Base-by-base conservation (phyloP, 371 early-diverging fungal genomes). In the Mucor piriformis region DNA sequence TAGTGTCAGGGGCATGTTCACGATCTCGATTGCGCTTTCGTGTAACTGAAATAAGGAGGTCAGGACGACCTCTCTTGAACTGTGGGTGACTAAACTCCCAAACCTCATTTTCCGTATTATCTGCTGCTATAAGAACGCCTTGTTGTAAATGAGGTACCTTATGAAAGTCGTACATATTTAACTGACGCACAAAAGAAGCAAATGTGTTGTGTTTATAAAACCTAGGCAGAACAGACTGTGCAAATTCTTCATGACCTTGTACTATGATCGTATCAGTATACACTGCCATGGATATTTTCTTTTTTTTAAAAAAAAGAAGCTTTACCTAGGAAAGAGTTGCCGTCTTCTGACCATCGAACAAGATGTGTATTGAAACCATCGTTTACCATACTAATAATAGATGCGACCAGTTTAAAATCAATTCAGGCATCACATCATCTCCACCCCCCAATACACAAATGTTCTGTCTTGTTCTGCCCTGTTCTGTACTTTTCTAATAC, bases 131-230 rank as follows among this genome's bases (percentile, higher is more conserved):
- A 4, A 89, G 72, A 1, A 86, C 86, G 18, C 91, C 90, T 49
- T 88, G 87, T 38, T 88, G 83, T 18, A 91, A 64, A 67, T 91
- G 89, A 1, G 90, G 89, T 8, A 78, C 61, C 50, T 88, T 90
- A 60, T 85, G 77, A 50, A 82, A 85, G 20, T 87, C 90, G 55
- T 88, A 88, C 86, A 91, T 91, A 64, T 94, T 94, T 6, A 94
- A 79, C 63, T 94, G 94, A 10, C 94, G 82, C 4, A 93, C 91
- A 83, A 94, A 94, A 21, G 87, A 87, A 18, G 88, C 82, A 61
- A 91, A 88, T 53, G 93, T 94, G 59, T 82, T 85, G 77, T 94
- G 93, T 69, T 93, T 94, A 69, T 93, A 95, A 55, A 76, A 86
- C 24, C 78, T 77, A 16, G 90, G 88, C 42, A 93, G 68, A 13